phyloP scores from a whole-genome alignment of 202 grass and related monocot genomes.

The Schoenoplectus tabernaemontani region DNA sequence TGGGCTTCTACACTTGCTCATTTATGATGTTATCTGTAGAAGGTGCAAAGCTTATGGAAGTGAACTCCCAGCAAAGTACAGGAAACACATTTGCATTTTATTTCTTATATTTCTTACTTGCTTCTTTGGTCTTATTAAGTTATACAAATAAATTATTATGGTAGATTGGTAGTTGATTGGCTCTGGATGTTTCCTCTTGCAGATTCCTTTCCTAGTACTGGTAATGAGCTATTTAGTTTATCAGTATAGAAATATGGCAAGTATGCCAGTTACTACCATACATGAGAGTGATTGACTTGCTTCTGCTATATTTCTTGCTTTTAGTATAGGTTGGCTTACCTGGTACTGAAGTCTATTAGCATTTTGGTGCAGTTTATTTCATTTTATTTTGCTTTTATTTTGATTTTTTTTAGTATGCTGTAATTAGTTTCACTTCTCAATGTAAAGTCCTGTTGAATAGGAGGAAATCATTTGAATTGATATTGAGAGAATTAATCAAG shows the following conservation, averaged over 20 bases:
- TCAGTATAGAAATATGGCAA: too few relatives aligned
- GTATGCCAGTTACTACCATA: background rate
- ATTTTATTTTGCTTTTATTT: background rate
- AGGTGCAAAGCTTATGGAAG: constrained; percentile 80
- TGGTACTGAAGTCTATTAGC: background rate
- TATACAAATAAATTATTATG: constrained; percentile 6
- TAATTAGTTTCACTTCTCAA: background rate
- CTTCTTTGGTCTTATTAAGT: background rate
- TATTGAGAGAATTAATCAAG: background rate
- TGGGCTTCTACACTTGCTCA: too few relatives aligned
- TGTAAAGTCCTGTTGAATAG: background rate
- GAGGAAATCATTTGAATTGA: background rate
- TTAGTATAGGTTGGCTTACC: background rate
- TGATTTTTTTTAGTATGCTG: too few relatives aligned
- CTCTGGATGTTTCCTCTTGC: background rate
- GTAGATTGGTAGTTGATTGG: background rate
- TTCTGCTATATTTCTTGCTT: background rate
- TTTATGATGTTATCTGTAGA: constrained; percentile 91
- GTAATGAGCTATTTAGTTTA: background rate
- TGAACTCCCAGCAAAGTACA: constrained; percentile 80
- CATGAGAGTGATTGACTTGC: background rate
- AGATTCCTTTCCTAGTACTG: background rate
- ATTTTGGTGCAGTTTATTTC: background rate
- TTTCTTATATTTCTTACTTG: too few relatives aligned
- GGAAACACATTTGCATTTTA: background rate